These are phyloP conservation scores for Botrytis porri DNA, from an alignment of 2,329 filamentous ascomycete species.

Conservation along the genomic window DNA sequence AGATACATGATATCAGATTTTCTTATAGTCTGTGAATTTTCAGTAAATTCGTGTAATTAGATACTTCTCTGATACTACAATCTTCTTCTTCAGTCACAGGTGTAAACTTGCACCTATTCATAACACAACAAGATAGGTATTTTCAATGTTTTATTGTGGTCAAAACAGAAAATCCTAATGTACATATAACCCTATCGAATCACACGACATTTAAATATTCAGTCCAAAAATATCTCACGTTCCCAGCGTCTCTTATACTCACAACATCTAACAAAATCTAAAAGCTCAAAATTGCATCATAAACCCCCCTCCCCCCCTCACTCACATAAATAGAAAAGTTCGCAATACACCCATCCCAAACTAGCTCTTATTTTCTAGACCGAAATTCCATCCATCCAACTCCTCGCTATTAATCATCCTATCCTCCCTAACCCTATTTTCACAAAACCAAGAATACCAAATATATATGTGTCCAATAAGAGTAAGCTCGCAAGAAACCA, in stretches of 20 bases:
- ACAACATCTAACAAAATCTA: background rate
- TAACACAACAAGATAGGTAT: no score
- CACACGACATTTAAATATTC: background rate
- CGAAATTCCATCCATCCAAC: background rate
- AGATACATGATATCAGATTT: background rate
- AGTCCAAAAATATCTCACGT: background rate
- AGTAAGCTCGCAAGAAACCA: background rate
- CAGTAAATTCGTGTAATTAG: background rate
- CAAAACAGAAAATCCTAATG: background rate
- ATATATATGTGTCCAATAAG: background rate
- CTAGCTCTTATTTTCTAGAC: background rate
- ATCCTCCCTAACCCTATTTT: background rate
- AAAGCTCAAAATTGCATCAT: background rate
- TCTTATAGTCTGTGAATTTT: background rate
- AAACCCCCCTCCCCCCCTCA: background rate
- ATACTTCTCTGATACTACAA: background rate
- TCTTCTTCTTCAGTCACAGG: no score
- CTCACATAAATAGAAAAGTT: no score
- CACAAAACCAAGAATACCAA: background rate
- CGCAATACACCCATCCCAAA: background rate
- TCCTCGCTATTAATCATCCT: background rate
- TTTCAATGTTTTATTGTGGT: no score
- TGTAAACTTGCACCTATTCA: no score
- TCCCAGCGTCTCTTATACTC: background rate
- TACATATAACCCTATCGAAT: background rate